Percentiles rank a stretch among this genome's conserved stretches.
phyloP scores from a whole-genome alignment of 2,329 filamentous ascomycete species.

The Trichoderma koningiopsis region DNA sequence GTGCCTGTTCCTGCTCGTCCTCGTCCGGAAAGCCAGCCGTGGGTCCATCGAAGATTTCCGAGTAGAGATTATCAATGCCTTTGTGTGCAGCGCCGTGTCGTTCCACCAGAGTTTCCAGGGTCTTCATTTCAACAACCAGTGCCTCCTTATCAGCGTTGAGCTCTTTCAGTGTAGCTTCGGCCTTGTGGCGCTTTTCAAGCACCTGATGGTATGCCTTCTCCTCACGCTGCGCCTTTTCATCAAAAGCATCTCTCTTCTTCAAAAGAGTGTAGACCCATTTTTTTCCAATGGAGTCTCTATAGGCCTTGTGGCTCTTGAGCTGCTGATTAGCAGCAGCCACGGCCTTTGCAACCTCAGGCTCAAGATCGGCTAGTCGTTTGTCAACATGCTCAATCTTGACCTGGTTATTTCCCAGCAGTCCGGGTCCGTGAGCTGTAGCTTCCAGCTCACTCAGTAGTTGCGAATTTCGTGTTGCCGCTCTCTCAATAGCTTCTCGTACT shows the following conservation, averaged over 20 bases:
- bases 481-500: constrained; percentile 36
- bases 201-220: constrained; percentile 21
- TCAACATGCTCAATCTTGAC: constrained; percentile 19
- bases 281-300: constrained; percentile 16
- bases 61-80: constrained; percentile 19
- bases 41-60: constrained; percentile 19
- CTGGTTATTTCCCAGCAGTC: constrained; percentile 14
- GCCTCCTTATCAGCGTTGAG: constrained; percentile 17
- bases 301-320: constrained; percentile 24
- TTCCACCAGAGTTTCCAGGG: background rate
- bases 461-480: constrained; percentile 14
- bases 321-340: constrained; percentile 17
- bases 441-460: constrained; percentile 23
- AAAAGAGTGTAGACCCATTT: constrained; percentile 24
- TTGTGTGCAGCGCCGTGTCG: constrained; percentile 21
- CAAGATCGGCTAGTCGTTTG: constrained; percentile 21
- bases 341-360: constrained; percentile 15
- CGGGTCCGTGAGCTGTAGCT: constrained; percentile 15
- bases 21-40: constrained; percentile 25
- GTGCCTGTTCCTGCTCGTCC: constrained; percentile 23
- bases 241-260: constrained; percentile 18
- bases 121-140: constrained; percentile 10
- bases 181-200: constrained; percentile 21
- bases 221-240: constrained; percentile 15
- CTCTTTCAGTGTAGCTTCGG: constrained; percentile 10